These are phyloP conservation scores for Plantago major DNA, from an alignment of 257 asterid species.

Conservation along the genomic window DNA sequence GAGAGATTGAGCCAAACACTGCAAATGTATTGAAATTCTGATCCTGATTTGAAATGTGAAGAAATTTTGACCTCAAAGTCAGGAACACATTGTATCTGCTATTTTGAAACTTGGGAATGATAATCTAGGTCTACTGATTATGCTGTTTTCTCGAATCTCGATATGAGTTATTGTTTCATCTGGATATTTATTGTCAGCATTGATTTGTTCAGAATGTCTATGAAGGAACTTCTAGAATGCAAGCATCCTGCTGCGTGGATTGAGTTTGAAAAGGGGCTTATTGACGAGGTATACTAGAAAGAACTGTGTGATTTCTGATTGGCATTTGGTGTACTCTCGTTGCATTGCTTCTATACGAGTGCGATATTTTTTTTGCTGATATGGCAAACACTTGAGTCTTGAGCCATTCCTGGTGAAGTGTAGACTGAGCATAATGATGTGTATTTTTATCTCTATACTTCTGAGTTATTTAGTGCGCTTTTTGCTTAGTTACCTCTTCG, in stretches of 20 bases:
- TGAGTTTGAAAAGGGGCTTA: constrained; percentile 86
- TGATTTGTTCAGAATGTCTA: constrained; percentile 56
- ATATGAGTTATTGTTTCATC: not conserved
- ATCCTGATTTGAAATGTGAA: no score
- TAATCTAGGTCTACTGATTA: not conserved
- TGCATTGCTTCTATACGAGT: not conserved
- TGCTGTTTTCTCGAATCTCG: not conserved
- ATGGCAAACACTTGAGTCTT: no score
- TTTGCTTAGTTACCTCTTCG: not conserved
- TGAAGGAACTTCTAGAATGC: constrained; percentile 83
- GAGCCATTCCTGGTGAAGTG: not conserved
- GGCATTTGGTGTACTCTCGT: not conserved
- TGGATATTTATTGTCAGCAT: not conserved
- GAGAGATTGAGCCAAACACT: no score
- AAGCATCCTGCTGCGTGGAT: constrained; percentile 95
- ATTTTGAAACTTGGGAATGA: no score
- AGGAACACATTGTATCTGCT: no score
- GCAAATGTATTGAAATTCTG: no score
- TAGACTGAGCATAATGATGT: not conserved
- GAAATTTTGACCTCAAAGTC: no score
- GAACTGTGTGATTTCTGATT: constrained; percentile 1
- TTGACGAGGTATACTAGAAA: constrained; percentile 58
- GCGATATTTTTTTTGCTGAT: not conserved
- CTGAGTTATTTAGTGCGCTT: no score
- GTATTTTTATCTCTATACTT: no score